These are phyloP conservation scores for Debaryomyces robertsiae DNA, from an alignment of 1,139 yeast species.

Conservation along the genomic window DNA sequence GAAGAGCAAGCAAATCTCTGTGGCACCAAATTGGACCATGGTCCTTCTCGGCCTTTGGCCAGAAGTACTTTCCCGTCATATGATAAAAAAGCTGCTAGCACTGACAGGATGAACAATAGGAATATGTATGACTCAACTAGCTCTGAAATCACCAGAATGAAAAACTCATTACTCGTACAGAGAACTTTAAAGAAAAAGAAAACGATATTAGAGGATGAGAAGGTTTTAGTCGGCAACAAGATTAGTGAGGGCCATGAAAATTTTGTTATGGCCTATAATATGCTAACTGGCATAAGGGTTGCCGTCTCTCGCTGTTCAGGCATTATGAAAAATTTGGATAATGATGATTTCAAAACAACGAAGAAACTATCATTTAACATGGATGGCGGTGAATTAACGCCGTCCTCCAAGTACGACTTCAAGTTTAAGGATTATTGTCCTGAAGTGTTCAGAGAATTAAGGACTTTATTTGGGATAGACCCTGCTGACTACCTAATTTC, in stretches of 20 bases:
- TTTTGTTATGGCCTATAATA: conserved; percentile 92
- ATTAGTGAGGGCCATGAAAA: conserved; percentile 92
- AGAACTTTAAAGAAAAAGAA: conserved; percentile 43
- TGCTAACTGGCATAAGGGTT: conserved; percentile 95
- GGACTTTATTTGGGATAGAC: conserved; percentile 80
- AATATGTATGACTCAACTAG: conserved; percentile 28
- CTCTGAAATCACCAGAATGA: conserved; percentile 45
- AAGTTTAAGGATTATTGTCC: conserved; percentile 97
- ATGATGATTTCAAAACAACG: conserved; percentile 67
- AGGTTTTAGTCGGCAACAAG: conserved; percentile 74
- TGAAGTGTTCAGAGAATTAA: conserved; percentile 84
- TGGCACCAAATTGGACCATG: background rate
- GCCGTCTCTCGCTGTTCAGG: conserved; percentile 94
- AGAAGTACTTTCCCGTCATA: conserved; percentile 26
- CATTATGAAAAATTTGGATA: conserved; percentile 69
- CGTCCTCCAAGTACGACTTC: conserved; percentile 92
- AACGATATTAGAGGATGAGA: conserved; percentile 57
- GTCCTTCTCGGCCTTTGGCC: conserved; percentile 16
- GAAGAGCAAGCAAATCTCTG: conserved; percentile 8
- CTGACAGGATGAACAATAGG: background rate
- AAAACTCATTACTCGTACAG: conserved; percentile 44
- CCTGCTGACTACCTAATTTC: conserved; percentile 96
- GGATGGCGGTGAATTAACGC: conserved; percentile 87
- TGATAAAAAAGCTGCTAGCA: conserved; percentile 9
- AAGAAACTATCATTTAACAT: conserved; percentile 85